Evolutionary conservation across 768 basidiomycete species (phyloP), one percentile per base, ranked within the genome.

Genomic region (Exsudoporus frostii): DNA sequence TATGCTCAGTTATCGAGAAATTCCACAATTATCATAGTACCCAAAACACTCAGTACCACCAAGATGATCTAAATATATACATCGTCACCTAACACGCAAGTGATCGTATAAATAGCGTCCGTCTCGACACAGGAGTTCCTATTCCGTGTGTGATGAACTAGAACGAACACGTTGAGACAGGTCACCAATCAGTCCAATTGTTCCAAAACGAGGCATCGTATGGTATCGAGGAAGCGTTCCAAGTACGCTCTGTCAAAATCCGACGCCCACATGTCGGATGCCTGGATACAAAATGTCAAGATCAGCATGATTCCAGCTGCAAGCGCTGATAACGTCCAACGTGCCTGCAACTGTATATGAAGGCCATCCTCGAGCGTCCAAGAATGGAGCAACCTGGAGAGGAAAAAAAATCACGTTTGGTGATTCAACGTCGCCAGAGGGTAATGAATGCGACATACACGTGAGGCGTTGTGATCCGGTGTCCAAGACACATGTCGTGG

Each of bases 281-380:
- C 48, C 48, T 50, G 15, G 19, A n/a, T 22, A 40, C 32, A 40
- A 22, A 8, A 5, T 2, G 19, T 49, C 20, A 33, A 32, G 8
- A 32, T 33, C 7, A 7, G 13, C 4, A 33, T 33, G 14, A 13
- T 33, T 15, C 13, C 8, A 5, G 44, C 30, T 11, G 7, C 15
- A 5, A 14, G 19, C 10, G 38, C 38, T 20, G 24, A 20, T 7
- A 40, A n/a, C 6, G 47, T 20, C 47, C 36, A 19, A 34, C 51
- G 9, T 29, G 42, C 51, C 39, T 53, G 51, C 32, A 53, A 33
- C 11, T 53, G 51, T 27, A 53, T 25, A 34, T 41, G 39, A 20
- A 47, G 38, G 6, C 38, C 33, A 3, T 47, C 51, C 7, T 34
- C 24, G n/a, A 46, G 41, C 7, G 51, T 47, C 51, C 51, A 53